A percentile compares a stretch with the other conserved stretches of the same genome.
These are phyloP conservation scores for Penicillium crustosum DNA, from an alignment of 2,329 filamentous ascomycete genomes.

Conservation along the genomic window DNA sequence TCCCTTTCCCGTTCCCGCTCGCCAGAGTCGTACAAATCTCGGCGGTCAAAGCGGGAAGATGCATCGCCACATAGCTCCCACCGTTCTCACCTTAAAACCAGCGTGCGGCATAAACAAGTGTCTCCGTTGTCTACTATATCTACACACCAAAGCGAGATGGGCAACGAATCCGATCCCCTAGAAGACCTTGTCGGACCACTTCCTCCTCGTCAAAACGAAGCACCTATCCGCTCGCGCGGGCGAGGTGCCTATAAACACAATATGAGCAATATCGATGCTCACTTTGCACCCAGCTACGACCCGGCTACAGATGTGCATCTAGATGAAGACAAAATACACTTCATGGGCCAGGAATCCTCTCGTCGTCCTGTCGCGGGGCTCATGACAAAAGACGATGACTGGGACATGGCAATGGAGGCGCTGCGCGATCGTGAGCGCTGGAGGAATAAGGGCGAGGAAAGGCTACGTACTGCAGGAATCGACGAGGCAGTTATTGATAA, in stretches of 20 bases:
- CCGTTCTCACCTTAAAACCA: conserved; percentile 6
- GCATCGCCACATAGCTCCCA: conserved; percentile 2
- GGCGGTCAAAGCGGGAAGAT: conserved; percentile 5
- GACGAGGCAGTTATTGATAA: conserved; percentile 70
- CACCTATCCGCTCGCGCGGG: conserved; percentile 60
- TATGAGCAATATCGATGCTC: conserved; percentile 70
- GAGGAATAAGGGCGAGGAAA: conserved; percentile 71
- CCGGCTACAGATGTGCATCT: conserved; percentile 48
- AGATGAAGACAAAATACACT: conserved; percentile 54
- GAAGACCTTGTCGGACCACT: conserved; percentile 74
- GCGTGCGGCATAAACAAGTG: background rate
- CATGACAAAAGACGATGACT: conserved; percentile 61
- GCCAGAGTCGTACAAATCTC: background rate
- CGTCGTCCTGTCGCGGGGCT: conserved; percentile 42
- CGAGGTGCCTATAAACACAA: conserved; percentile 63
- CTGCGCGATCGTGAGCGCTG: conserved; percentile 77
- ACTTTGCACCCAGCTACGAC: conserved; percentile 69
- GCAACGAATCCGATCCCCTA: conserved; percentile 64
- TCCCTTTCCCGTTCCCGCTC: conserved; percentile 12
- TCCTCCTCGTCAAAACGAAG: conserved; percentile 52
- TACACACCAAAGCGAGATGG: conserved; percentile 11
- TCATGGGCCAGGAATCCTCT: conserved; percentile 54
- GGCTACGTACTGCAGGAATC: conserved; percentile 76
- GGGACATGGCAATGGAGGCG: conserved; percentile 77
- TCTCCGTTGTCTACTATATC: conserved; percentile 3